A percentile compares a stretch with the other conserved stretches of the same genome.
Evolutionary conservation across 2,329 filamentous ascomycete genomes (phyloP).

Genomic region (Fusarium piperis): DNA sequence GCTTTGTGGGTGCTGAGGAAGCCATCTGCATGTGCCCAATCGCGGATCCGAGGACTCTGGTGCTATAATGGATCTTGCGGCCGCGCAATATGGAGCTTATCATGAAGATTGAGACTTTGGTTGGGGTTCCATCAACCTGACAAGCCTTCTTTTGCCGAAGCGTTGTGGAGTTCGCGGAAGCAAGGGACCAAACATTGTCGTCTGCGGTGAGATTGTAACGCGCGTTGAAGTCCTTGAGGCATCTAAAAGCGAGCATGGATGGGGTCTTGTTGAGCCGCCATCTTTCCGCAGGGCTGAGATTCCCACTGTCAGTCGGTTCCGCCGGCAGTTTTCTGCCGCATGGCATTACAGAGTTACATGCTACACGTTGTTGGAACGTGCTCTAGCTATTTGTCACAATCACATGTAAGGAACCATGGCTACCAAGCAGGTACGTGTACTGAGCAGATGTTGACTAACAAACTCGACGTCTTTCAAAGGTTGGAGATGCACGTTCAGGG

Average conservation of each 20-base stretch:
- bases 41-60: background rate
- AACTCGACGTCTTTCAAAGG: background rate
- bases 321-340: background rate
- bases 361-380: background rate
- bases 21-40: constrained; percentile 1
- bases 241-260: background rate
- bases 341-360: background rate
- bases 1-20: background rate
- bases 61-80: background rate
- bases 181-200: background rate
- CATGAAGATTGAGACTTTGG: constrained; percentile 5
- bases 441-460: background rate
- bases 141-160: constrained; percentile 7
- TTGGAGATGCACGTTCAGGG: constrained; percentile 3
- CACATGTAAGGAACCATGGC: constrained; percentile 14
- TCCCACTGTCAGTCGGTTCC: background rate
- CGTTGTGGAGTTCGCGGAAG: constrained; percentile 8
- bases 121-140: constrained; percentile 1
- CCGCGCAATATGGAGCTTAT: constrained; percentile 10
- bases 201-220: constrained; percentile 2
- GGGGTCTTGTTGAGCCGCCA: background rate
- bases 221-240: background rate
- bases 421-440: background rate
- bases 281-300: background rate
- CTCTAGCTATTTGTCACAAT: constrained; percentile 6